A percentile compares a stretch with the other conserved stretches of the same genome.
These are phyloP conservation scores for Pulicaria dysenterica DNA, from an alignment of 129 eudicot genomes.

Conservation along the genomic window DNA sequence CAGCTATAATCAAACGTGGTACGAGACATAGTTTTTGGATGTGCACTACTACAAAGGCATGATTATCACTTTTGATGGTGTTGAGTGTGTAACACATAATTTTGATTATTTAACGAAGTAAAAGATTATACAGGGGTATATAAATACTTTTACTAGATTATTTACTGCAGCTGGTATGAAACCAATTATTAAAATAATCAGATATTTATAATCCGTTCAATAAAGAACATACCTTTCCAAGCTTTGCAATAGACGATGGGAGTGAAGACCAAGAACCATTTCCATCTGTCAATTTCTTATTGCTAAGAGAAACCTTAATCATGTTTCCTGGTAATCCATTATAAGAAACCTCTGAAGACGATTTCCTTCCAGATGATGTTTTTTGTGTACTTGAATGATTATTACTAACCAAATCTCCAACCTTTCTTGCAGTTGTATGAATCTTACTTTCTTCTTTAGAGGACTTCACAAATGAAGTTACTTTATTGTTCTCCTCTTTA, in stretches of 20 bases:
- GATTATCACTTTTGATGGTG: neutral
- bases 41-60: neutral
- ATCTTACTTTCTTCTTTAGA: constrained; percentile 55
- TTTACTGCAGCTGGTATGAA: neutral
- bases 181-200: neutral
- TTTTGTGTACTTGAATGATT: constrained; percentile 43
- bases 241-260: constrained; percentile 65
- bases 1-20: neutral
- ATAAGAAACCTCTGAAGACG: constrained; percentile 42
- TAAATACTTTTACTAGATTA: neutral
- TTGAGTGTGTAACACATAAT: neutral
- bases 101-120: neutral
- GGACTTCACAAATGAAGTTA: constrained; percentile 37
- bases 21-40: no score
- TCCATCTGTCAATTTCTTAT: constrained; percentile 52
- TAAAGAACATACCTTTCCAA: constrained; percentile 65
- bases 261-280: constrained; percentile 64
- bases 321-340: constrained; percentile 57
- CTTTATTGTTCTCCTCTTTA: constrained; percentile 44
- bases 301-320: constrained; percentile 62
- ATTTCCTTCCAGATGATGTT: constrained; percentile 45
- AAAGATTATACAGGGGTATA: neutral
- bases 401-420: constrained; percentile 43
- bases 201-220: neutral
- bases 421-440: constrained; percentile 39